These are phyloP conservation scores for Neurospora sp. DNA, from an alignment of 2,329 filamentous ascomycete species.

Conservation along the genomic window DNA sequence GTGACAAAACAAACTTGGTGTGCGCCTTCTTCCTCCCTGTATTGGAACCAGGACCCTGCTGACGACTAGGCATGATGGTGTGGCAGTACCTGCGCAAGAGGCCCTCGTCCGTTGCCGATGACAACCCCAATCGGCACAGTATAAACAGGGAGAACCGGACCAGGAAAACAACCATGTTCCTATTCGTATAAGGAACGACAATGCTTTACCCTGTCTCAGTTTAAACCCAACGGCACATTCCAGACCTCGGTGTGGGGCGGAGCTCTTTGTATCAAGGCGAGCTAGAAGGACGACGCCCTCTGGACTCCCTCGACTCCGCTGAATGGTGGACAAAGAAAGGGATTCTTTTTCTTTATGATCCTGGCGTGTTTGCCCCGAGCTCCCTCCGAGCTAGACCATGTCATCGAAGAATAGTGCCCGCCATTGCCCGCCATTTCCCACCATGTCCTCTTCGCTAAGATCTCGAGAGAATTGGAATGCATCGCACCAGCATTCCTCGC, in stretches of 20 bases:
- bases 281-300: background rate
- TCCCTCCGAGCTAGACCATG: background rate
- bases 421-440: background rate
- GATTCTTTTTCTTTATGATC: conserved; percentile 1
- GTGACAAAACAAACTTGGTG: background rate
- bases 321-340: background rate
- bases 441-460: background rate
- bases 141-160: background rate
- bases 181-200: background rate
- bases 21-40: background rate
- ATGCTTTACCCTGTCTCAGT: background rate
- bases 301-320: background rate
- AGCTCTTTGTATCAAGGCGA: background rate
- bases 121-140: background rate
- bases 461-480: conserved; percentile 6
- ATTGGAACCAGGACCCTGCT: background rate
- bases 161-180: background rate
- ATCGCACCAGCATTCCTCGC: conserved; percentile 6
- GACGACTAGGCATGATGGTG: background rate
- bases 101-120: background rate
- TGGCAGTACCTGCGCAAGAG: background rate
- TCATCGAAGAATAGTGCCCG: background rate
- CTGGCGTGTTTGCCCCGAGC: conserved; percentile 2
- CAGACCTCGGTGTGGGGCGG: background rate
- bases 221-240: background rate